Conservation (phyloP, 1,139 yeast genomes). For the Geotrichum macrosporum region DNA sequence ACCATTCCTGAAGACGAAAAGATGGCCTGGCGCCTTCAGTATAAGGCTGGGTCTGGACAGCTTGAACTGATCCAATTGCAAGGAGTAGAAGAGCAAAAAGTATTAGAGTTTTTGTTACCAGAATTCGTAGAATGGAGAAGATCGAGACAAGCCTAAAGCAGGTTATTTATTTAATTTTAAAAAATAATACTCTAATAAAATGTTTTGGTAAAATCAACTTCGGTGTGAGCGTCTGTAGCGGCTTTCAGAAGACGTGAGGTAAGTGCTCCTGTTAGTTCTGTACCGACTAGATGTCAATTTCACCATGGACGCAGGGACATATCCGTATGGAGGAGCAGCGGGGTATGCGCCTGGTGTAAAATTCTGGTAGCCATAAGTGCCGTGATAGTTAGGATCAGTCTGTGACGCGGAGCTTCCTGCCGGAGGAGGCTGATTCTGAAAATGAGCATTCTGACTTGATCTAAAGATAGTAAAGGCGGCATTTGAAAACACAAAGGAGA, state of each 20-base stretch:
- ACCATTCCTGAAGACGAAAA: conserved; percentile 51
- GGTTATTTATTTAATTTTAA: background rate
- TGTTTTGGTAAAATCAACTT: too few species aligned
- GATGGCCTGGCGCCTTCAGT: conserved; percentile 46
- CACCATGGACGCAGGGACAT: background rate
- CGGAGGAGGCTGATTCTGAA: background rate
- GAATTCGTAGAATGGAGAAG: conserved; percentile 64
- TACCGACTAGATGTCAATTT: background rate
- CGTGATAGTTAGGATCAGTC: background rate
- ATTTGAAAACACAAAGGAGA: conserved; percentile 13
- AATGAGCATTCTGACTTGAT: background rate
- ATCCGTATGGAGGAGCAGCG: background rate
- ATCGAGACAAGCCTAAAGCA: conserved; percentile 1
- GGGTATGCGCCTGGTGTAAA: background rate
- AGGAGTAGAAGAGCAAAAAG: conserved; percentile 32
- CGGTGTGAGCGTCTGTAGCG: background rate
- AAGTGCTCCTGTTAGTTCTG: background rate
- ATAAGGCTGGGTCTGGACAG: conserved; percentile 40
- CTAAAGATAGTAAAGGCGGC: conserved; percentile 13
- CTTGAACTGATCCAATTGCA: conserved; percentile 42
- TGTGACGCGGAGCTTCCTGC: background rate
- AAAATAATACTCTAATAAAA: too few species aligned
- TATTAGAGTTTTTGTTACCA: conserved; percentile 44
- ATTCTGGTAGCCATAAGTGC: background rate
- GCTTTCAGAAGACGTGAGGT: background rate